phyloP scores from a whole-genome alignment of 78 protist species.

The Creolimax fragrantissima region DNA sequence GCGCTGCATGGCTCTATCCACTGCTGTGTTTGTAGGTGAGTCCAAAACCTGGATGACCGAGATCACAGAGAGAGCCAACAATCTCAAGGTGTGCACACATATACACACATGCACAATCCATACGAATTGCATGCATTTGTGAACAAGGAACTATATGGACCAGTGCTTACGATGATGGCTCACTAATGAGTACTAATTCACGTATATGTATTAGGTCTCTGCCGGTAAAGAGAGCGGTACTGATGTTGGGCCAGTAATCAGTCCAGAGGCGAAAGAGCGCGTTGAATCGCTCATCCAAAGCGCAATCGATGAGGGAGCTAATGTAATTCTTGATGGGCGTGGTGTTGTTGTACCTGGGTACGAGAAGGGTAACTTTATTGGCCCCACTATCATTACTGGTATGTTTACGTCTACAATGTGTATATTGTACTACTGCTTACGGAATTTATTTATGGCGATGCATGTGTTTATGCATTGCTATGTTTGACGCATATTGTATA shows the following conservation, averaged over 20 bases:
- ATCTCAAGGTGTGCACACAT: conserved; percentile 49
- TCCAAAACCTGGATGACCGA: conserved; percentile 66
- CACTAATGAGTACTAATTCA: too few species aligned
- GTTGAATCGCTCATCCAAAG: conserved; percentile 10
- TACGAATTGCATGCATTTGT: too few species aligned
- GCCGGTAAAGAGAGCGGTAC: conserved; percentile 34
- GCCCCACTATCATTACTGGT: conserved; percentile 87
- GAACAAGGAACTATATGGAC: too few species aligned
- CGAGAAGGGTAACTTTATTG: conserved; percentile 83
- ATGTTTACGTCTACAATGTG: too few species aligned
- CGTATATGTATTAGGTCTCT: too few species aligned
- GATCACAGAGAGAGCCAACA: conserved; percentile 59
- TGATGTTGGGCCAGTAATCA: conserved; percentile 85
- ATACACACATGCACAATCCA: background rate
- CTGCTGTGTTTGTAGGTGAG: conserved; percentile 87
- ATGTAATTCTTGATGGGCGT: conserved; percentile 79
- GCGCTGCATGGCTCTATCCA: conserved; percentile 97
- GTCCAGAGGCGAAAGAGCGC: conserved; percentile 63
- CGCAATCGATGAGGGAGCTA: conserved; percentile 75
- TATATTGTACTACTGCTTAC: too few species aligned
- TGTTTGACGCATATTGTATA: background rate
- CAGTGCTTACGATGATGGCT: background rate
- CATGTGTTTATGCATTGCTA: conserved; percentile 55
- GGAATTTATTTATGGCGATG: too few species aligned
- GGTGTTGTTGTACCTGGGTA: conserved; percentile 48